These are phyloP conservation scores for Cocos nucifera DNA, from an alignment of 176 grass and related monocot species.

Conservation along the genomic window DNA sequence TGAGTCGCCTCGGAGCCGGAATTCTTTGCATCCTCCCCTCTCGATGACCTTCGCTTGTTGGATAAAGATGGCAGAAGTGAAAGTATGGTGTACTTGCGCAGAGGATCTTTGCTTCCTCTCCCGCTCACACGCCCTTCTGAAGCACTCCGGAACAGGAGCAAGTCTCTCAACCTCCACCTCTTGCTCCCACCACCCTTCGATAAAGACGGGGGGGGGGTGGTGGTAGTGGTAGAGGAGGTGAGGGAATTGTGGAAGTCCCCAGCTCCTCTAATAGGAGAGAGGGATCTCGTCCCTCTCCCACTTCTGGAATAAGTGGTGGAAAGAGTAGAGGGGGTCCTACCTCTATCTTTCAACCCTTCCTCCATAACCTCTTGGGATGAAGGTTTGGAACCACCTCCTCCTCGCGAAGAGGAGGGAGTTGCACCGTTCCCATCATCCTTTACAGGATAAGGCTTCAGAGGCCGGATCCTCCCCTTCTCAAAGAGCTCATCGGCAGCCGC, in stretches of 20 bases:
- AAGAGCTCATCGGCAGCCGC: constrained; percentile 93
- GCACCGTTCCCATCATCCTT: too few species aligned
- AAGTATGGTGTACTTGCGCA: constrained; percentile 42
- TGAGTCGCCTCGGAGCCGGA: constrained; percentile 1
- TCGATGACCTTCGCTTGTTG: constrained; percentile 6
- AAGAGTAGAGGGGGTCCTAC: background rate
- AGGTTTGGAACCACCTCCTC: background rate
- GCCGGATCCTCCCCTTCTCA: constrained; percentile 85
- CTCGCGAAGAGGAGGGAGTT: background rate
- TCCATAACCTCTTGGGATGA: background rate
- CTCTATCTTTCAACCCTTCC: constrained; percentile 29
- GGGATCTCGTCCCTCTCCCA: constrained; percentile 27
- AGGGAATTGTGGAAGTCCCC: background rate
- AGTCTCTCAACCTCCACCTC: constrained; percentile 74
- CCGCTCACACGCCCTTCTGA: constrained; percentile 21
- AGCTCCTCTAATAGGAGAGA: constrained; percentile 28
- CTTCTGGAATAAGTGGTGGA: constrained; percentile 12
- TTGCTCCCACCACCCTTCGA: constrained; percentile 35
- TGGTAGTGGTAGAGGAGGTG: background rate
- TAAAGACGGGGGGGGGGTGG: background rate
- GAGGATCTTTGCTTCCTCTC: constrained; percentile 45
- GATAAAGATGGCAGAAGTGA: constrained; percentile 6
- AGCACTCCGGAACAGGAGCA: constrained; percentile 74
- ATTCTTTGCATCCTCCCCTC: background rate
- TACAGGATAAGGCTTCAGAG: constrained; percentile 26